Percentiles rank a stretch among this genome's conserved stretches.
Evolutionary conservation across 1,284 basidiomycete genomes (phyloP).

Genomic region (Ceratobasidium theobromae): DNA sequence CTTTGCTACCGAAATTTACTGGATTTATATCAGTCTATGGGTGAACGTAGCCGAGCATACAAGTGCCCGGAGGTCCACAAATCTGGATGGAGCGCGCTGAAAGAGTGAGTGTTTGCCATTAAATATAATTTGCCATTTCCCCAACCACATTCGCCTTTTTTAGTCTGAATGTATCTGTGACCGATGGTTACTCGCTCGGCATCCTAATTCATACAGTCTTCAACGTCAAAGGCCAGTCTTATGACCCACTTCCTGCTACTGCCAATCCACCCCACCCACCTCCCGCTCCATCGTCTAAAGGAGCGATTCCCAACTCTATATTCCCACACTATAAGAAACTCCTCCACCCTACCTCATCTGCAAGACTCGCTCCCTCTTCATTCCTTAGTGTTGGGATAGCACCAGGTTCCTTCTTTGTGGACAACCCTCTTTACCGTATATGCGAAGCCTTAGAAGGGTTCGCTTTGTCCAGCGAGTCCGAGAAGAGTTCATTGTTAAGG

Average conservation of each 20-base stretch:
- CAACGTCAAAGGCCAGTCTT: conserved; percentile 58
- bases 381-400: conserved; percentile 83
- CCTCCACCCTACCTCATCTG: conserved; percentile 82
- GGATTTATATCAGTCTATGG: conserved; percentile 64
- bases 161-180: conserved; percentile 69
- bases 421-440: conserved; percentile 83
- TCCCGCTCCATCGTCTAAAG: conserved; percentile 71
- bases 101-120: conserved; percentile 61
- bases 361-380: conserved; percentile 70
- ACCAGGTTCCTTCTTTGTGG: conserved; percentile 75
- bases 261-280: conserved; percentile 69
- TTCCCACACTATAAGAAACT: conserved; percentile 86
- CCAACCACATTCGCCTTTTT: not conserved
- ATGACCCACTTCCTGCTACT: conserved; percentile 66
- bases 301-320: conserved; percentile 72
- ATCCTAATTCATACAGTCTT: conserved; percentile 83
- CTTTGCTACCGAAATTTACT: conserved; percentile 29
- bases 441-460: conserved; percentile 88
- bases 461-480: conserved; percentile 76
- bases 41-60: conserved; percentile 63
- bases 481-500: conserved; percentile 76
- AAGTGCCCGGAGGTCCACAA: conserved; percentile 86
- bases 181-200: conserved; percentile 86
- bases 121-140: not conserved
- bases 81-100: conserved; percentile 77